Evolutionary conservation across 495 filamentous ascomycete species (phyloP).

Genomic region (Penicillium coffeae): DNA sequence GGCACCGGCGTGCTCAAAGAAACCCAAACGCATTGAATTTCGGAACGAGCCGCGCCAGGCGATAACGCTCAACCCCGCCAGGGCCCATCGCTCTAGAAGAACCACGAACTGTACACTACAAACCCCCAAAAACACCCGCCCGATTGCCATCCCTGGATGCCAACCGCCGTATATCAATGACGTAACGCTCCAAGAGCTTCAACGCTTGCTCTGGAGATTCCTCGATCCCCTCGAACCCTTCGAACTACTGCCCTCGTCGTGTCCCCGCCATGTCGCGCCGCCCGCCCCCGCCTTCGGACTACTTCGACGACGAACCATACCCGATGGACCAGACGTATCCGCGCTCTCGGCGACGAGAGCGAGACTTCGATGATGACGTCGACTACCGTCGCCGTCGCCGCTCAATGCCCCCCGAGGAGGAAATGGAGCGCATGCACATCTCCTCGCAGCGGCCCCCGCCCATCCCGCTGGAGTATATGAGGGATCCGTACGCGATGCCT

Average conservation of each 20-base stretch:
- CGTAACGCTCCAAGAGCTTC: not conserved
- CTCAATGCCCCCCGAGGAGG: slow-evolving; percentile 24
- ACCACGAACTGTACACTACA: not conserved
- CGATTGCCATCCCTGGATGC: not conserved
- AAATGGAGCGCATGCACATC: slow-evolving; percentile 31
- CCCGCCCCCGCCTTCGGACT: slow-evolving; percentile 25
- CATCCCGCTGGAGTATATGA: not conserved
- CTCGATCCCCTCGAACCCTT: not conserved
- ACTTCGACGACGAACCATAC: slow-evolving; percentile 29
- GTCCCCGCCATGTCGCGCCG: slow-evolving; percentile 33
- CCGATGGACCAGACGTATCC: slow-evolving; percentile 23
- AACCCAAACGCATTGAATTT: not conserved
- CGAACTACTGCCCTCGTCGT: not conserved
- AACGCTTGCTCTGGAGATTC: not conserved
- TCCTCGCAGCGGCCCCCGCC: not conserved
- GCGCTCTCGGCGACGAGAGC: slow-evolving; percentile 17
- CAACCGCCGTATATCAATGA: not conserved
- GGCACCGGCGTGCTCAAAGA: not conserved
- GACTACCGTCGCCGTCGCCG: slow-evolving; percentile 24
- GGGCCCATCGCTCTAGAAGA: not conserved
- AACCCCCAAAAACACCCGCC: not conserved
- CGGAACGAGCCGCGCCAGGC: slow-evolving; percentile 4
- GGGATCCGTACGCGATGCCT: not conserved
- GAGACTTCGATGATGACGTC: slow-evolving; percentile 19
- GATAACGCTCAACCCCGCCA: slow-evolving; percentile 1